Evolutionary conservation across 1,284 basidiomycete species (phyloP).

Genomic region (Boletus austroedulis): DNA sequence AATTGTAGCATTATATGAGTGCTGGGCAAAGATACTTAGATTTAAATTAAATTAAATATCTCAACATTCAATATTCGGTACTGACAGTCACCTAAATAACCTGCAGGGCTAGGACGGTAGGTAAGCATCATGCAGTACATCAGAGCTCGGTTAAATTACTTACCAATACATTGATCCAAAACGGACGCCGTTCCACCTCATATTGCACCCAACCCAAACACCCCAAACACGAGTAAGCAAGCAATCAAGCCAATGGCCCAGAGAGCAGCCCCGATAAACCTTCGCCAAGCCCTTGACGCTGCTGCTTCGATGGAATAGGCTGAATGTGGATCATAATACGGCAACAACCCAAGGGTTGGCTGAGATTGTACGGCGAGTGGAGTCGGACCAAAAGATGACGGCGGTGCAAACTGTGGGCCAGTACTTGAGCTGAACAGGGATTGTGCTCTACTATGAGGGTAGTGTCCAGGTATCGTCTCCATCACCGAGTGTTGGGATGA

Average conservation of each 20-base stretch:
- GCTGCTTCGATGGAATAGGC: constrained; percentile 44
- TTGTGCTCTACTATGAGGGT: constrained; percentile 13
- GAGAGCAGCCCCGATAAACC: constrained; percentile 43
- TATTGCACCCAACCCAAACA: constrained; percentile 7
- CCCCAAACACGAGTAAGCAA: constrained; percentile 21
- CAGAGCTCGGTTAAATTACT: neutral
- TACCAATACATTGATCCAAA: neutral
- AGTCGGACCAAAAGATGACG: constrained; percentile 41
- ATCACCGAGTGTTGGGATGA: constrained; percentile 22
- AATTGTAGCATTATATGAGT: too few species aligned
- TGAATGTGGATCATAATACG: constrained; percentile 50
- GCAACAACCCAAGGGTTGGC: constrained; percentile 33
- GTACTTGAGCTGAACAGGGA: constrained; percentile 18
- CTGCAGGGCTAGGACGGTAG: too few species aligned
- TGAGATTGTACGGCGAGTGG: constrained; percentile 38
- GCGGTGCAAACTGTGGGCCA: constrained; percentile 18
- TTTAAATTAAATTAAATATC: constrained; percentile 17
- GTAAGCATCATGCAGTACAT: too few species aligned
- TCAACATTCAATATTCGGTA: constrained; percentile 20
- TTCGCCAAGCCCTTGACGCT: constrained; percentile 43
- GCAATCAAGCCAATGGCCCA: constrained; percentile 42
- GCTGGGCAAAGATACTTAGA: too few species aligned
- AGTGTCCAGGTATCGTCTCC: constrained; percentile 14
- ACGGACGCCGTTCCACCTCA: neutral
- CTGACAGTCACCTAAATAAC: too few species aligned